Percentiles rank a stretch among this genome's conserved stretches.
Evolutionary conservation across 1,284 basidiomycete species (phyloP).

Genomic region (Pseudozyma flocculosa): DNA sequence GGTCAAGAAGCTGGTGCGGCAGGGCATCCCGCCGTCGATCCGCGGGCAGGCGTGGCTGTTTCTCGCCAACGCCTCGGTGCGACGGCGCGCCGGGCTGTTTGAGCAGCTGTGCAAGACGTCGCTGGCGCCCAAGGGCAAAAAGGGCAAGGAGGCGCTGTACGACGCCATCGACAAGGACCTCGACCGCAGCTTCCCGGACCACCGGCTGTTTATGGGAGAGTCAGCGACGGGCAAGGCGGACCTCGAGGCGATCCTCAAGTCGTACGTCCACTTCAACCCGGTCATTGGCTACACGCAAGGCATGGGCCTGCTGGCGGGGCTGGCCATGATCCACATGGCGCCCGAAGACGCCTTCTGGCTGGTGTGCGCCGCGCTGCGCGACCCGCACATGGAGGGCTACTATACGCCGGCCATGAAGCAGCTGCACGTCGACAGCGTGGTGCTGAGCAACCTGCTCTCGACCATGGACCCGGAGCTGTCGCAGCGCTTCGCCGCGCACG

Average conservation of each 20-base stretch:
- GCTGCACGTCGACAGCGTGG: conserved; percentile 74
- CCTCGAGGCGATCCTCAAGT: conserved; percentile 53
- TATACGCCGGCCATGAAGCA: conserved; percentile 72
- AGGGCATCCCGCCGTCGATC: conserved; percentile 66
- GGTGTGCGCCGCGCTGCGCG: conserved; percentile 70
- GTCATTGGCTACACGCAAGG: conserved; percentile 62
- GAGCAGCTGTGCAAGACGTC: conserved; percentile 46
- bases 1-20: conserved; percentile 75
- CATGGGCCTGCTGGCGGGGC: conserved; percentile 73
- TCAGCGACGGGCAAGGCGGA: conserved; percentile 47
- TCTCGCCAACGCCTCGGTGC: conserved; percentile 42
- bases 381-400: conserved; percentile 63
- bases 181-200: conserved; percentile 47
- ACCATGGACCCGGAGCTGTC: conserved; percentile 65
- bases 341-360: conserved; percentile 90
- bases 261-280: conserved; percentile 60
- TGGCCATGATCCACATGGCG: conserved; percentile 75
- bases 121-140: conserved; percentile 35
- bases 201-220: conserved; percentile 47
- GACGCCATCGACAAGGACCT: conserved; percentile 55
- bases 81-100: conserved; percentile 47
- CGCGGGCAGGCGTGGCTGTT: conserved; percentile 55
- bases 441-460: conserved; percentile 76
- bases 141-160: conserved; percentile 45
- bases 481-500: conserved; percentile 31